Evolutionary conservation across 495 filamentous ascomycete species (phyloP), one percentile per base, ranked within the genome.

Genomic region (Penicillium simplicissimum): DNA sequence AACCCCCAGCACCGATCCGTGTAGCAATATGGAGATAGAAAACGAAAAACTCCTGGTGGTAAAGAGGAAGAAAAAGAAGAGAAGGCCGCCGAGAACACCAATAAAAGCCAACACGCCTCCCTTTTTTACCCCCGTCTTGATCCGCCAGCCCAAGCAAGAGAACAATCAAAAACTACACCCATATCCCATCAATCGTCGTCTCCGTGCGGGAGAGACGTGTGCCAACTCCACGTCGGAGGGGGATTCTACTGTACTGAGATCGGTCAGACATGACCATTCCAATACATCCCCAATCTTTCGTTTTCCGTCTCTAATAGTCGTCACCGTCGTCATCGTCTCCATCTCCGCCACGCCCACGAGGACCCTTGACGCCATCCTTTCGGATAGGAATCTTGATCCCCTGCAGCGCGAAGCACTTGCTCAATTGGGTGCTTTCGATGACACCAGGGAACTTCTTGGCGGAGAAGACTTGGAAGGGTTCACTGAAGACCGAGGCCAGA

Each of bases 391-490:
- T 96, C 76, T 97, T 97, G 75, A 96, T 94, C n/a, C 95, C 95
- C 67, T 98, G 95, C 9, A 86, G 82, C 11, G 95, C 95, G 76
- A 98, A 98, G 67, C 86, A 89, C 72, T 96, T 97, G 81, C 93
- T 97, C 19, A 98, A 77, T n/a, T 84, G 74, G 2, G 95, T 98
- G 71, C 90, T 94, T 71, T 97, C 94, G 63, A 96, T 96, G 1
- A 98, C 95, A 59, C 95, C 95, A 0, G 95, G 94, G 81, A 98
- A 98, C 65, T 96, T 96, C 83, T 98, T 98, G 36, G 95, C 95
- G 6, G 88, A 93, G 73, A 88, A 98, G 47, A 98, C 95, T 61
- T 95, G 91, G 82, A 98, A 98, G 17, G 86, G 82, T 14, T 97
- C 90, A 37, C 88, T 92, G 73, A 95, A 98, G 64, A 88, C 90